Conservation (phyloP, 1,284 basidiomycete species). For the Cryptococcus sp. region DNA sequence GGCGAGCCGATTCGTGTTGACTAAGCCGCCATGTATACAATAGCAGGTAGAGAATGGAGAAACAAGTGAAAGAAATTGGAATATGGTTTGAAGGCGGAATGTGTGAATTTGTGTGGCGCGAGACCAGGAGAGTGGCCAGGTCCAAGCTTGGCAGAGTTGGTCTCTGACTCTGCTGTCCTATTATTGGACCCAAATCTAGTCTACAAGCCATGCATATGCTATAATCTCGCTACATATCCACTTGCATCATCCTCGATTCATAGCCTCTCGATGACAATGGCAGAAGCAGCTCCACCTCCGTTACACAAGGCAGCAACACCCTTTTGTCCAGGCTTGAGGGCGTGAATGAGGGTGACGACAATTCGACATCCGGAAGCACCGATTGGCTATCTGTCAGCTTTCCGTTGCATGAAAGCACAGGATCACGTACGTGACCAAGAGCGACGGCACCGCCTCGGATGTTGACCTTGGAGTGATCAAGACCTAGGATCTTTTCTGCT, state of each 20-base stretch:
- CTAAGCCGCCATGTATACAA: too few species aligned
- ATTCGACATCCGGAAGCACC: slow-evolving; percentile 95
- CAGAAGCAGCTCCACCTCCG: slow-evolving; percentile 89
- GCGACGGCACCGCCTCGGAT: slow-evolving; percentile 90
- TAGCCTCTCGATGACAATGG: slow-evolving; percentile 81
- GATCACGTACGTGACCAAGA: slow-evolving; percentile 67
- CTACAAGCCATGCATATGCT: background rate
- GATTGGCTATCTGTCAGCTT: slow-evolving; percentile 56
- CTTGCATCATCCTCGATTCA: slow-evolving; percentile 38
- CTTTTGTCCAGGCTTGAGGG: slow-evolving; percentile 90
- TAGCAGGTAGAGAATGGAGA: too few species aligned
- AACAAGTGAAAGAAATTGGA: too few species aligned
- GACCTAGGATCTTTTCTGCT: slow-evolving; percentile 79
- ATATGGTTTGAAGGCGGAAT: too few species aligned
- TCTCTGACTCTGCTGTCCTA: too few species aligned
- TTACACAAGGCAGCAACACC: slow-evolving; percentile 98
- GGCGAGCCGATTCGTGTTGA: too few species aligned
- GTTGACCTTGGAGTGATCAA: slow-evolving; percentile 88
- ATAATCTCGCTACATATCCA: background rate
- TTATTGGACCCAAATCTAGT: too few species aligned
- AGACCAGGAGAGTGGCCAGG: too few species aligned
- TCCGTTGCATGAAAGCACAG: slow-evolving; percentile 4
- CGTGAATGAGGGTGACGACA: slow-evolving; percentile 88
- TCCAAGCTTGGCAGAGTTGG: too few species aligned
- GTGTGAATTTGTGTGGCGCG: too few species aligned